These are phyloP conservation scores for Magnolia officinalis DNA, from an alignment of 164 flowering plant genomes.

Conservation along the genomic window DNA sequence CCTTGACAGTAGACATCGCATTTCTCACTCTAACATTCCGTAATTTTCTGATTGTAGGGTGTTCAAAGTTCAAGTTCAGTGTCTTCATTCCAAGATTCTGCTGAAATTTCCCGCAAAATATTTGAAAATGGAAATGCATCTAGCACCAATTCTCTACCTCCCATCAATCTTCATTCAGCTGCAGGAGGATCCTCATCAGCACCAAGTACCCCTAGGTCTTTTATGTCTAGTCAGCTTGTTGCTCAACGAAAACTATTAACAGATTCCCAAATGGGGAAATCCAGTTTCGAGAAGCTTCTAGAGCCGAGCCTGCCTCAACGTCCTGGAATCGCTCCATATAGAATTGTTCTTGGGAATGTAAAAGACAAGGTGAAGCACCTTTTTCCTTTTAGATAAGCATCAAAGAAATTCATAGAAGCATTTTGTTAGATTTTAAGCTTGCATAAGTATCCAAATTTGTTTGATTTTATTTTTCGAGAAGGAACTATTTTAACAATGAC, in stretches of 20 bases:
- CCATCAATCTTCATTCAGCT: constrained; percentile 30
- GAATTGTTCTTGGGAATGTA: constrained; percentile 80
- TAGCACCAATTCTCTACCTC: constrained; percentile 10
- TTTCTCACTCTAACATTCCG: not conserved
- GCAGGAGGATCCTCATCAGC: constrained; percentile 11
- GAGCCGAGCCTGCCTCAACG: constrained; percentile 73
- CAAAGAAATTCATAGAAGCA: not conserved
- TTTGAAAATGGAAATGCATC: constrained; percentile 32
- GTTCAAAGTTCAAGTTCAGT: constrained; percentile 20
- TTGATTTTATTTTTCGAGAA: not conserved
- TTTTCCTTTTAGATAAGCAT: not conserved
- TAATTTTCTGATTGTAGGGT: constrained; percentile 27
- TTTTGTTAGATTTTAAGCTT: not conserved
- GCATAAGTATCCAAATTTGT: not conserved
- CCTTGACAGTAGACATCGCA: not conserved
- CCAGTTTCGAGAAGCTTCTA: constrained; percentile 87
- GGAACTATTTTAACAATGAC: too few relatives aligned
- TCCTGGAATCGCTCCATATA: constrained; percentile 83
- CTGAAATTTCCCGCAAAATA: constrained; percentile 20
- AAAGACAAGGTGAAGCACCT: constrained; percentile 64
- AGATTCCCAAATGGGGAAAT: constrained; percentile 72
- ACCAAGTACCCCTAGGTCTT: constrained; percentile 30
- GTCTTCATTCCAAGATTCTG: constrained; percentile 20
- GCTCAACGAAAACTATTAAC: constrained; percentile 71
- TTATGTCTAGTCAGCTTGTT: constrained; percentile 50